Conservation (phyloP, 2,329 filamentous ascomycete species). For the Aspergillus alliaceus region DNA sequence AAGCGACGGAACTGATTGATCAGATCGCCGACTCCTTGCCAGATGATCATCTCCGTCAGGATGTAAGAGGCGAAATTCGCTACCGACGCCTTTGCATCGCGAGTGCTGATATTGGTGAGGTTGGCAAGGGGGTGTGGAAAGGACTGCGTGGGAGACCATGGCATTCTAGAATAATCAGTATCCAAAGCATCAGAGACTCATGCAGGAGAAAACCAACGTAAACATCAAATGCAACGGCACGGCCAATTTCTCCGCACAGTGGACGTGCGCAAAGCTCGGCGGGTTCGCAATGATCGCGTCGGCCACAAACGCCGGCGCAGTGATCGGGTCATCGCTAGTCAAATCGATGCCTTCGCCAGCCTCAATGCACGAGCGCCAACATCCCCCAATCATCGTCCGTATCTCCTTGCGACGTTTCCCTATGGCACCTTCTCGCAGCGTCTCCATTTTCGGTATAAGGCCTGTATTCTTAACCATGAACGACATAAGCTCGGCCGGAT, state of each 20-base stretch:
- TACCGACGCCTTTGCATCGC: constrained; percentile 72
- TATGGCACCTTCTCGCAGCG: constrained; percentile 74
- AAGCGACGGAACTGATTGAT: constrained; percentile 84
- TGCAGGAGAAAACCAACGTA: constrained; percentile 61
- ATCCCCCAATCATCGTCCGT: constrained; percentile 76
- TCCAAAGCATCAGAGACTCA: not conserved
- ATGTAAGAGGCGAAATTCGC: constrained; percentile 83
- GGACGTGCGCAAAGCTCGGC: constrained; percentile 73
- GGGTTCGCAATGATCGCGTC: constrained; percentile 88
- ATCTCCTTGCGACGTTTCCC: constrained; percentile 73
- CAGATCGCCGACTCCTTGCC: constrained; percentile 87
- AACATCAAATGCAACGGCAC: constrained; percentile 86
- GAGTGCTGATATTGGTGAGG: constrained; percentile 76
- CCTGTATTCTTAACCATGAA: constrained; percentile 92
- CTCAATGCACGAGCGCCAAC: constrained; percentile 84
- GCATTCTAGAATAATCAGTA: constrained; percentile 63
- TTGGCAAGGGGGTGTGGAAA: constrained; percentile 84
- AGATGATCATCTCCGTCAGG: constrained; percentile 86
- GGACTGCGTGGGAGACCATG: constrained; percentile 80
- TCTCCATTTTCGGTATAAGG: constrained; percentile 78
- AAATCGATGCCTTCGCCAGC: constrained; percentile 58
- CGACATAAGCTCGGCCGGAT: constrained; percentile 75
- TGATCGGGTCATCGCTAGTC: too few species aligned
- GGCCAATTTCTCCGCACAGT: constrained; percentile 76
- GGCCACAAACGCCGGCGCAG: constrained; percentile 70